A percentile compares a stretch with the other conserved stretches of the same genome.
Conservation (phyloP, 2,329 filamentous ascomycete genomes). For the Cercospora zeina region DNA sequence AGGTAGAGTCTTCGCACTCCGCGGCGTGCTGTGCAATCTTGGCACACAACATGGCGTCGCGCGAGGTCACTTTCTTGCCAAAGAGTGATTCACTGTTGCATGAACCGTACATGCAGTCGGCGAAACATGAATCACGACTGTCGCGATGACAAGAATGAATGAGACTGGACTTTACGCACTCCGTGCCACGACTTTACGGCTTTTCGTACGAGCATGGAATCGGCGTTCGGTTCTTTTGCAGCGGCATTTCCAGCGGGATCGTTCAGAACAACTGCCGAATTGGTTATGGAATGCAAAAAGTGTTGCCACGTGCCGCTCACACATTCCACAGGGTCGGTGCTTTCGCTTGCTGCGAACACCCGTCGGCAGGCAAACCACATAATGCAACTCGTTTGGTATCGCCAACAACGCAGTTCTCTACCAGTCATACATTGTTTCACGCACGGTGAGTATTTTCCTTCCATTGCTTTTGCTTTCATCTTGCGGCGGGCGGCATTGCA, state of each 20-base stretch:
- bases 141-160: neutral
- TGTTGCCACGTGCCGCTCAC: conserved; percentile 28
- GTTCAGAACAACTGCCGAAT: conserved; percentile 2
- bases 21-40: neutral
- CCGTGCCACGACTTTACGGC: conserved; percentile 13
- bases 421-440: neutral
- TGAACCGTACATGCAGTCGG: neutral
- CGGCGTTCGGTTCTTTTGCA: neutral
- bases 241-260: conserved; percentile 10
- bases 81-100: neutral
- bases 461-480: neutral
- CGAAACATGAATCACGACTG: neutral
- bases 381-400: conserved; percentile 9
- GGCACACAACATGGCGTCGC: neutral
- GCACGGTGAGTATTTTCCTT: neutral
- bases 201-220: conserved; percentile 4
- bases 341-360: conserved; percentile 22
- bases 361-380: conserved; percentile 21
- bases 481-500: conserved; percentile 1
- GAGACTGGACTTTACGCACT: neutral
- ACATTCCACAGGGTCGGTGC: conserved; percentile 21
- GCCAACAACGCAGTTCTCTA: neutral
- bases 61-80: neutral
- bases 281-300: conserved; percentile 22
- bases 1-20: conserved; percentile 27